Conservation (phyloP, 2,329 filamentous ascomycete genomes). For the Aspergillus pseudonomiae region DNA sequence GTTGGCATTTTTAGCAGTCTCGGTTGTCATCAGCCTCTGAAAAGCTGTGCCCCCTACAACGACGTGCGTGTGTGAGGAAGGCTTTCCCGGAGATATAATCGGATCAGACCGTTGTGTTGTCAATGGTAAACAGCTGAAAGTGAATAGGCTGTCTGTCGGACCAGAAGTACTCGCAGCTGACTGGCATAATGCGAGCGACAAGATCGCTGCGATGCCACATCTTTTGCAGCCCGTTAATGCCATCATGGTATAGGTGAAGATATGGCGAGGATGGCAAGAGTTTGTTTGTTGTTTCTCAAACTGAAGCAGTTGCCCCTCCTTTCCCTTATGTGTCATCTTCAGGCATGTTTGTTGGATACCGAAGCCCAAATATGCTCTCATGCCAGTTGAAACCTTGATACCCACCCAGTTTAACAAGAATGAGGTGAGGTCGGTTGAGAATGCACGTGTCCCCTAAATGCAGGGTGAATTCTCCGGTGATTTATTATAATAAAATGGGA, state of each 20-base stretch:
- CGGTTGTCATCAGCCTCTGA: constrained; percentile 61
- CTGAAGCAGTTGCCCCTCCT: neutral
- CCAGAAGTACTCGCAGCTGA: neutral
- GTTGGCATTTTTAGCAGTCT: constrained; percentile 50
- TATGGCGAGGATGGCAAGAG: neutral
- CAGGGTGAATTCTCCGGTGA: neutral
- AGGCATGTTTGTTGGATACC: neutral
- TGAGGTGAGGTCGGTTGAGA: neutral
- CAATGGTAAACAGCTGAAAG: constrained; percentile 30
- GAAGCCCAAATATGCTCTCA: neutral
- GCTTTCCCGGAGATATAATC: constrained; percentile 64
- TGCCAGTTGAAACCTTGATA: neutral
- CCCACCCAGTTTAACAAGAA: neutral
- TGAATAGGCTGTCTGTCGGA: constrained; percentile 20
- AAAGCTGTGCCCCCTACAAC: constrained; percentile 73
- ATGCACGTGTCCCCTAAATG: neutral
- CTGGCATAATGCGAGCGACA: neutral
- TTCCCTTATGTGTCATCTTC: neutral
- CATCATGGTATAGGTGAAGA: neutral
- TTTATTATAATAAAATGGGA: neutral
- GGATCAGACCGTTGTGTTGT: constrained; percentile 57
- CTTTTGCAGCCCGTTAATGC: neutral
- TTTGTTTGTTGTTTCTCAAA: neutral
- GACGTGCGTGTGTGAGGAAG: constrained; percentile 67
- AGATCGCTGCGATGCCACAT: neutral